Evolutionary conservation across 495 filamentous ascomycete genomes (phyloP), one percentile per base, ranked within the genome.

Genomic region (Talaromyces adpressus): DNA sequence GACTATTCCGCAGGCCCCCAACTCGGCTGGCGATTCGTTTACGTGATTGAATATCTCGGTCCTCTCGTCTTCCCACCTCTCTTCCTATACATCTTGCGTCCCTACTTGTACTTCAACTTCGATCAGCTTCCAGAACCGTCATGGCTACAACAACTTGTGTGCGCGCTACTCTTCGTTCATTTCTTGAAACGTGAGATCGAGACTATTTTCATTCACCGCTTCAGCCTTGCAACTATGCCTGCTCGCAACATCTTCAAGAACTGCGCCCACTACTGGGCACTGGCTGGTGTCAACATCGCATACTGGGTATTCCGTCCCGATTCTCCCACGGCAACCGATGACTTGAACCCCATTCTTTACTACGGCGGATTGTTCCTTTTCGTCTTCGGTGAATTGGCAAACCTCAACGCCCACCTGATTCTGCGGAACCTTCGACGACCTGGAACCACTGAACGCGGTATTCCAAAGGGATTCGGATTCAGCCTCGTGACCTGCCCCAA

Each of bases 111-210:
- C 77, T 79, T 77, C 68, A 82, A 85, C 73, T 76, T 77, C 64
- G 75, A 82, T 67, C 66, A 76, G 71, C 59, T 85, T 71, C 73
- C 76, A 58, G 70, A 71, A 32, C 84, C 89, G 59, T 87, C 89
- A 29, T 73, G 79, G 57, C 76, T 84, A 3, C 93, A 97, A 71
- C 83, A 82, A 63, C 79, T 95, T 22, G 82, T 89, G 59, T 87
- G 91, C 69, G 74, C 75, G 52, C 83, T 95, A 58, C 82, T 94
- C 66, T 82, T 81, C 60, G 70, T 89, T 30, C 93, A 98, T 80
- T 98, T 97, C 82, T 67, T 91, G 67, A 98, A 98, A 81, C 92
- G 94, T 69, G 95, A 98, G 77, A 85, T 89, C 62, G 94, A 98
- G 78, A 97, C 93, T 16, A 65, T 97, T 62, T 96, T 92, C 75